phyloP scores from a whole-genome alignment of 306 rosid species.

The Glycyrrhiza uralensis region DNA sequence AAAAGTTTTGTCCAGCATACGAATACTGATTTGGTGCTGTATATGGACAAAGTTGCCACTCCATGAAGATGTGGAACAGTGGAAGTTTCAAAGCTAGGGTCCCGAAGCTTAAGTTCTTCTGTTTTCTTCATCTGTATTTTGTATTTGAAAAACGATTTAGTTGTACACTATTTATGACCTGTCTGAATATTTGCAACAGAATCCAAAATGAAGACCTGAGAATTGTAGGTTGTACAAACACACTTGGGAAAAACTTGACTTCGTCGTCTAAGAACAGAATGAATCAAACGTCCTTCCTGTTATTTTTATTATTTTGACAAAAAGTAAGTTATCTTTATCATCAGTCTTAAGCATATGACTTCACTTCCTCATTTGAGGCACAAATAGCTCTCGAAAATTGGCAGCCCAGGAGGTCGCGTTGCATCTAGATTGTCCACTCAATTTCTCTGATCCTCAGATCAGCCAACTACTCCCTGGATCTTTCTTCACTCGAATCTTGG shows the following conservation, averaged over 20 bases:
- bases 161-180: background rate
- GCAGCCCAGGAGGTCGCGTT: background rate
- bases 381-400: background rate
- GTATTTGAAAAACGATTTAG: background rate
- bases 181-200: slow-evolving; percentile 7
- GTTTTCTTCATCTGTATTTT: slow-evolving; percentile 1
- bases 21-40: slow-evolving; percentile 9
- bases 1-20: background rate
- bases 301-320: no score
- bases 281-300: background rate
- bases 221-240: background rate
- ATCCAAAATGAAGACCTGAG: background rate
- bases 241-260: background rate
- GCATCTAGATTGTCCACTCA: background rate
- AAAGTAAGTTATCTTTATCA: no score
- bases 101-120: slow-evolving; percentile 8
- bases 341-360: background rate
- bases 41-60: background rate
- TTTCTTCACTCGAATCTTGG: slow-evolving; percentile 34
- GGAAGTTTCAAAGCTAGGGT: background rate
- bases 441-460: slow-evolving; percentile 21
- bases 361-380: background rate
- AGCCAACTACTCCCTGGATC: slow-evolving; percentile 49
- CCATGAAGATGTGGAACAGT: background rate
- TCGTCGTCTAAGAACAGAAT: background rate